Evolutionary conservation across 192 early-diverging fungal genomes (phyloP).

Genomic region (Gryganskiella cystojenkinii): DNA sequence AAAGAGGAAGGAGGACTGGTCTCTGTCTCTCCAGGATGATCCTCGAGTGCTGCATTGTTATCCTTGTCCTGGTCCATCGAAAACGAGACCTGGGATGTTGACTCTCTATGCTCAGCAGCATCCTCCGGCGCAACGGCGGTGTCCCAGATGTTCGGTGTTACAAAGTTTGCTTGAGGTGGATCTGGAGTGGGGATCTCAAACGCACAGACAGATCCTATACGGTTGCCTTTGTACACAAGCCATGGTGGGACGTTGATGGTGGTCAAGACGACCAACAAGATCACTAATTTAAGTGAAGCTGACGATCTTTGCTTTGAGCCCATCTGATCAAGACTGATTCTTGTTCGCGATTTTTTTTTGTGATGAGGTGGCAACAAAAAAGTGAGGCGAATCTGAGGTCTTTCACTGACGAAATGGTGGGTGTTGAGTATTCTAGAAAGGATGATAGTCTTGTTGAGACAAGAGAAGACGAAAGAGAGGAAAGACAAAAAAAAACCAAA

Average conservation of each 20-base stretch:
- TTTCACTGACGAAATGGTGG: background rate
- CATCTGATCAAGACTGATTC: no score
- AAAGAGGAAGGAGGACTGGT: no score
- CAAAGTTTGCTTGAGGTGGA: no score
- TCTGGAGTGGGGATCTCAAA: background rate
- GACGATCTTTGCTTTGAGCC: no score
- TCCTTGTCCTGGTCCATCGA: background rate
- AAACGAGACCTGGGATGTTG: background rate
- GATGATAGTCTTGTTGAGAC: background rate
- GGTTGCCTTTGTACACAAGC: conserved; percentile 41
- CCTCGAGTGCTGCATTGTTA: no score
- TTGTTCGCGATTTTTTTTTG: no score
- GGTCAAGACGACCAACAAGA: background rate
- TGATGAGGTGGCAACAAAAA: no score
- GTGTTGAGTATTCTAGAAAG: background rate
- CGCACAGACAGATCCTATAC: conserved; percentile 28
- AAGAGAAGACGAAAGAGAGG: background rate
- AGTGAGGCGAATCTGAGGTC: background rate
- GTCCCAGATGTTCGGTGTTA: no score
- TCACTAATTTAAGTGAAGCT: conserved; percentile 3
- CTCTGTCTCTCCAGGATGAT: background rate
- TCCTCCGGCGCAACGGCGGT: no score
- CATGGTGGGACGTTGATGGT: conserved; percentile 29
- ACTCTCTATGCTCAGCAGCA: no score
- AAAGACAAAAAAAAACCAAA: background rate